Conservation (phyloP, 768 basidiomycete species). For the Cystofilobasidium ferigula region DNA sequence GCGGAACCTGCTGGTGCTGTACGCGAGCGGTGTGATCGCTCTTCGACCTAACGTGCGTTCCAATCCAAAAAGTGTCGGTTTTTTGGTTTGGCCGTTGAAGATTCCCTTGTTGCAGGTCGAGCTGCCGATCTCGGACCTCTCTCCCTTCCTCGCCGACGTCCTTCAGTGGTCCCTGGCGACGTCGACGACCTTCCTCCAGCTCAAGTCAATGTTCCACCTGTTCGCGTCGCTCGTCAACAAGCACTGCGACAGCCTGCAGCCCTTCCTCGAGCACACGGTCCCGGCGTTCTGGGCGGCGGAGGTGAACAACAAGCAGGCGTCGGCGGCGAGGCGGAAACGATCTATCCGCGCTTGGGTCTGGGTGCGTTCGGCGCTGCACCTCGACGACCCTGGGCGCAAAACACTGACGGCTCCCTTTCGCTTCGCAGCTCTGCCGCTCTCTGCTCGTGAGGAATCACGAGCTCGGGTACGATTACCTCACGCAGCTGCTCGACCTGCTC, state of each 20-base stretch:
- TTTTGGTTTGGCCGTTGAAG: slow-evolving; percentile 4
- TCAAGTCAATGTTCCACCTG: slow-evolving; percentile 33
- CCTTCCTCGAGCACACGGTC: slow-evolving; percentile 32
- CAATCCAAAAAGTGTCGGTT: not conserved
- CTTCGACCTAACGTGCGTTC: slow-evolving; percentile 55
- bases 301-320: slow-evolving; percentile 36
- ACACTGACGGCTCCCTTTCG: not conserved
- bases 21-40: slow-evolving; percentile 56
- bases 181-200: slow-evolving; percentile 31
- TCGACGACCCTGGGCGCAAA: slow-evolving; percentile 21
- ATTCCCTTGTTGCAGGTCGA: slow-evolving; percentile 42
- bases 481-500: slow-evolving; percentile 60
- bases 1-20: slow-evolving; percentile 55
- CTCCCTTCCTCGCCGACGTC: slow-evolving; percentile 47
- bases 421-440: slow-evolving; percentile 59
- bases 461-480: slow-evolving; percentile 48
- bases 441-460: slow-evolving; percentile 65
- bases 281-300: slow-evolving; percentile 46
- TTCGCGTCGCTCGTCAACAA: slow-evolving; percentile 70
- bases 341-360: slow-evolving; percentile 27
- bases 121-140: slow-evolving; percentile 46
- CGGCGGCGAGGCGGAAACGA: not conserved
- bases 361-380: slow-evolving; percentile 17
- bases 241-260: slow-evolving; percentile 42
- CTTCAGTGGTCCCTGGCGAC: slow-evolving; percentile 52